These are phyloP conservation scores for Botrytis pseudocinerea DNA, from an alignment of 2,329 filamentous ascomycete genomes.

Conservation along the genomic window DNA sequence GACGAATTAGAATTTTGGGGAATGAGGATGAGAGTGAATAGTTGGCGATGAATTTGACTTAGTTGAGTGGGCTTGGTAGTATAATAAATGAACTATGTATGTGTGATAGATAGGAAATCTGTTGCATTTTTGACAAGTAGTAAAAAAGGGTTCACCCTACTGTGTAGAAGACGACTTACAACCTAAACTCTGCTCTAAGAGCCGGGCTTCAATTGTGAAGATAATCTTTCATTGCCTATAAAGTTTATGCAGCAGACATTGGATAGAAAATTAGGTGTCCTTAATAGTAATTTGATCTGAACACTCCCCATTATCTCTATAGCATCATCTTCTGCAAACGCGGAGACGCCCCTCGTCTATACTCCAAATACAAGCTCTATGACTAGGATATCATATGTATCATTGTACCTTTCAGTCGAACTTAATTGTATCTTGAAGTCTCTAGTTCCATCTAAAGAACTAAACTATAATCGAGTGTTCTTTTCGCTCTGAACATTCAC, in stretches of 20 bases:
- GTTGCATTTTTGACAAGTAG: background rate
- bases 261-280: background rate
- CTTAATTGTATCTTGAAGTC: background rate
- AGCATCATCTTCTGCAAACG: background rate
- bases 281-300: background rate
- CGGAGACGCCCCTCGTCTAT: background rate
- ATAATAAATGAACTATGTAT: background rate
- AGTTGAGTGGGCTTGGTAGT: background rate
- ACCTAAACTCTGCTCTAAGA: too few species aligned
- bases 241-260: background rate
- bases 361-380: background rate
- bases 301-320: too few species aligned
- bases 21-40: background rate
- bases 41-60: background rate
- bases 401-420: background rate
- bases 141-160: too few species aligned
- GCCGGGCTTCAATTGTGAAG: too few species aligned
- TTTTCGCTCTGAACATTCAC: background rate
- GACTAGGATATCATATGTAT: background rate
- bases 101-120: background rate
- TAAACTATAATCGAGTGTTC: background rate
- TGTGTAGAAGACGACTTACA: too few species aligned
- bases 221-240: background rate
- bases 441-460: too few species aligned
- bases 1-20: background rate